phyloP scores from a whole-genome alignment of 257 asterid genomes.

The Ilex aquifolium region DNA sequence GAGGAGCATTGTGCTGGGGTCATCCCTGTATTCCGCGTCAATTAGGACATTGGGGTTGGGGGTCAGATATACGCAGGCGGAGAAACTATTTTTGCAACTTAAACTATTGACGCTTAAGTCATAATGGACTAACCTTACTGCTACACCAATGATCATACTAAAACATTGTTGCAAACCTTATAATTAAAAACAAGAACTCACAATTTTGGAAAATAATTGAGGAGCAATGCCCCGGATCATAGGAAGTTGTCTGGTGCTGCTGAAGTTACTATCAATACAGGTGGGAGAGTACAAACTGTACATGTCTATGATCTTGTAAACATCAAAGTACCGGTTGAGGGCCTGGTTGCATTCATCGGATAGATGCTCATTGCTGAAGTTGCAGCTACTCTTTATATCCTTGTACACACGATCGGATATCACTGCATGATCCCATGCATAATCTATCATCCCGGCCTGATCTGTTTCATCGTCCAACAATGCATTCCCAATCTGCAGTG shows the following conservation, averaged over 20 bases:
- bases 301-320: slow-evolving; percentile 69
- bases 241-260: slow-evolving; percentile 9
- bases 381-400: slow-evolving; percentile 40
- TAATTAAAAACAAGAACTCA: slow-evolving; percentile 16
- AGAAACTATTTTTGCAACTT: too few species aligned
- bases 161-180: too few species aligned
- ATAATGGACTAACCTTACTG: too few species aligned
- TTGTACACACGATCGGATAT: slow-evolving; percentile 61
- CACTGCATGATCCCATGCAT: slow-evolving; percentile 91
- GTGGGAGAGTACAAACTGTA: slow-evolving; percentile 67
- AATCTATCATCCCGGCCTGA: slow-evolving; percentile 73
- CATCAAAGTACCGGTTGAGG: slow-evolving; percentile 40
- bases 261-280: slow-evolving; percentile 24
- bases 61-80: too few species aligned
- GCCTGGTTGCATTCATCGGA: slow-evolving; percentile 28
- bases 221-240: slow-evolving; percentile 29
- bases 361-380: slow-evolving; percentile 31
- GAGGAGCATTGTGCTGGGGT: too few species aligned
- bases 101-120: too few species aligned
- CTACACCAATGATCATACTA: too few species aligned
- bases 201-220: slow-evolving; percentile 27
- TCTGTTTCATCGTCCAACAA: slow-evolving; percentile 73
- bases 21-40: too few species aligned
- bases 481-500: slow-evolving; percentile 76
- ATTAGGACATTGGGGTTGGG: too few species aligned